Base-by-base conservation (phyloP, 768 basidiomycete genomes). In the Tulasnella sp. region DNA sequence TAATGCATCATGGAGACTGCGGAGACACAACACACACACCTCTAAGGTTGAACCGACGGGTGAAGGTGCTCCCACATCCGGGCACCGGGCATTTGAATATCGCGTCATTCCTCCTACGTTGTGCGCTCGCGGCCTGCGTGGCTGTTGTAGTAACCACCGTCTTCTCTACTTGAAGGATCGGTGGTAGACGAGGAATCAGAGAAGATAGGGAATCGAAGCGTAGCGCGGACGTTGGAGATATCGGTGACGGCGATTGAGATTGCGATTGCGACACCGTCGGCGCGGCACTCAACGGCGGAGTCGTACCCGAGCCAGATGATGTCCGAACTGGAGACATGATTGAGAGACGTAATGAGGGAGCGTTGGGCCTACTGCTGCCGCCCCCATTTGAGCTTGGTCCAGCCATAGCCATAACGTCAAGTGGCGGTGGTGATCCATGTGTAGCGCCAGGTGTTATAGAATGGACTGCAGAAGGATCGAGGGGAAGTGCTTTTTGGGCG, bases 21-120 rank as follows among this genome's bases (percentile, higher is more conserved):
- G 25, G 55, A 38, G 21, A 57, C 7, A 43, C 25, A 51, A 50
- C 21, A 24, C 46, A 70, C 70, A 53, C 63, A 88, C 88, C 89
- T 79, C 85, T 74, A 56, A 92, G 71, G 71, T 92, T 92, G 75
- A 92, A 92, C 59, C 88, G 79, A 68, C 89, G 82, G 66, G 92
- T 97, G 72, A 97, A 97, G n/a, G 92, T 94, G 70, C 89, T 92
- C 46, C 90, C 91, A 73, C 92, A 97, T 11, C 91, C 92, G 9
- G 90, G 88, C 15, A 97, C 90, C 3, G 93, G 92, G 71, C 92
- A 97, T 61, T 83, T 78, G 71, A 94, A 96, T 66, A 89, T 83
- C 0, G 92, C 92, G 69, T 92, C 89, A 67, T 92, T 93, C 66
- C 90, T 78, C 51, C 92, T 76, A 55, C 92, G 77, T 69, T 86